Conservation (phyloP, 176 grass and related monocot genomes). For the Alopecurus myosuroides region DNA sequence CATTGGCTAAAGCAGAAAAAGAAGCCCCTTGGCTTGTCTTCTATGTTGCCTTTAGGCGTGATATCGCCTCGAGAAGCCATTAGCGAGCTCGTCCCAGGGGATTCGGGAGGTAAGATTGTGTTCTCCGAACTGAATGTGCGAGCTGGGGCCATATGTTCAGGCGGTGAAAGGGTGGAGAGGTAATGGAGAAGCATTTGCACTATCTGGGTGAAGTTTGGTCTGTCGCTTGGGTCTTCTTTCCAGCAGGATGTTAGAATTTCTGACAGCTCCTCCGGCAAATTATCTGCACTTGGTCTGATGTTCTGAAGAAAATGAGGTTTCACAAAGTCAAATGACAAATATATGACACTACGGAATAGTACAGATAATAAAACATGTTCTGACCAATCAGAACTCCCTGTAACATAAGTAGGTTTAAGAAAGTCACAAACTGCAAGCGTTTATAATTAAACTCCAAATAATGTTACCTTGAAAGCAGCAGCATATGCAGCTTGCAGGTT, state of each 20-base stretch:
- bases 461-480: conserved; percentile 93
- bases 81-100: conserved; percentile 84
- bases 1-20: conserved; percentile 98
- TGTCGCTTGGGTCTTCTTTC: conserved; percentile 88
- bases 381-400: neutral
- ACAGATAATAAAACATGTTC: neutral
- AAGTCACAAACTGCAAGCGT: neutral
- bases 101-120: conserved; percentile 78
- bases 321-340: conserved; percentile 16
- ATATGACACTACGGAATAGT: neutral
- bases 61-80: conserved; percentile 78
- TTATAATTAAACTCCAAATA: neutral
- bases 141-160: conserved; percentile 45
- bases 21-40: conserved; percentile 63
- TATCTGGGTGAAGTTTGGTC: conserved; percentile 93
- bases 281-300: conserved; percentile 83
- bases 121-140: conserved; percentile 80
- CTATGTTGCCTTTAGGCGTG: conserved; percentile 43
- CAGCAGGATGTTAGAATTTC: conserved; percentile 86
- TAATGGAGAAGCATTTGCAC: conserved; percentile 93
- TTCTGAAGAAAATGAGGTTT: conserved; percentile 57
- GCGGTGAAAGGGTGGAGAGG: conserved; percentile 68
- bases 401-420: conserved; percentile 7
- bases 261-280: conserved; percentile 67
- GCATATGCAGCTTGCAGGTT: conserved; percentile 98